Evolutionary conservation across 768 basidiomycete genomes (phyloP), one percentile per base, ranked within the genome.

Genomic region (Tulasnella sp.): DNA sequence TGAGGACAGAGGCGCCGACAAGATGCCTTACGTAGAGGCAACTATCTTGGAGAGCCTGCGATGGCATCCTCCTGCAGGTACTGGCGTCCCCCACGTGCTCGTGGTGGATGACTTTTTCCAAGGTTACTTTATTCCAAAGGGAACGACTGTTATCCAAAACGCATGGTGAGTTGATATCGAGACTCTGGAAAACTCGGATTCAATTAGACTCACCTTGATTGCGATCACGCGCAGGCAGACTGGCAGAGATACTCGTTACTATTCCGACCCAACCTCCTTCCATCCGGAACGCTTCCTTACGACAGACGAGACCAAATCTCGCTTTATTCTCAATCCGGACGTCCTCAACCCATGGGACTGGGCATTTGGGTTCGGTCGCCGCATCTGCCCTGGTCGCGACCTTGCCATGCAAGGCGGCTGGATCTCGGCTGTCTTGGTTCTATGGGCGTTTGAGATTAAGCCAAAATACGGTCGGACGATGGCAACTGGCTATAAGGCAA

Each of bases 1-100:
- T 20, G 83, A 83, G 1, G 86, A 87, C 73, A 80, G 81, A 51
- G 32, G 32, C 16, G 32, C 18, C 2, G 80, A 82, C 5, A 77
- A 80, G 0, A 77, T 88, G 32, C 85, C 85, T 0, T 86, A 86
- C 73, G 79, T 86, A 37, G 79, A 79, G 5, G 86, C 86, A 6
- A 72, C 87, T 3, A 79, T 85, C 67, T 85, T 84, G 79, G 87
- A 88, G 80, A 80, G 80, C 5, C 77, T 83, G 35, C 76, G 82
- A 55, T 84, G 81, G 81, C 70, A 79, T 37, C 82, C 83, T 18
- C 79, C 82, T 40, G 81, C 61, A 2, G 61, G 61, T 29, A 5
- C 78, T 3, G 35, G 80, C 13, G 23, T 35, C 3, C 61, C 44
- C 10, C 51, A 73, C 46, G 10, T 74, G 70, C 23, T 69, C 40